These are phyloP conservation scores for Penicillium pulvis DNA, from an alignment of 495 filamentous ascomycete genomes.

Conservation along the genomic window DNA sequence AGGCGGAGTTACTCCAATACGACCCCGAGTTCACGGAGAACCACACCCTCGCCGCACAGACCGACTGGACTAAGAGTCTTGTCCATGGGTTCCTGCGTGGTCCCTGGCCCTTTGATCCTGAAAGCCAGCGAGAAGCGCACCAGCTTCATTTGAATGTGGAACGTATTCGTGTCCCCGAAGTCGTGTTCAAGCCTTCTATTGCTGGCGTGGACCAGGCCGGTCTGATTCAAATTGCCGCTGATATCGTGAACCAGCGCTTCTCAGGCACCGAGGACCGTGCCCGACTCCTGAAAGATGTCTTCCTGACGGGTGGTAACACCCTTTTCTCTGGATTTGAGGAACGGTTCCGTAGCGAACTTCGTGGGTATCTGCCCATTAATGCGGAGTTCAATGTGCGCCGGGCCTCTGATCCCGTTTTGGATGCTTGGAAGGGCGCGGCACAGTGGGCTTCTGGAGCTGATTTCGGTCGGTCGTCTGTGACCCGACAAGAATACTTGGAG, in stretches of 20 bases:
- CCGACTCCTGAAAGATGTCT: constrained; percentile 78
- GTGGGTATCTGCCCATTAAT: constrained; percentile 70
- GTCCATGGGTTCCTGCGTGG: constrained; percentile 89
- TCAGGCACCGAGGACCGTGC: constrained; percentile 56
- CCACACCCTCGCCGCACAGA: constrained; percentile 86
- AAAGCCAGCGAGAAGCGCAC: constrained; percentile 77
- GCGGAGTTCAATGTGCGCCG: constrained; percentile 62
- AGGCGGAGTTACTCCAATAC: constrained; percentile 80
- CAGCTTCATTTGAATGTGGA: constrained; percentile 96
- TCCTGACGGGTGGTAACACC: constrained; percentile 92
- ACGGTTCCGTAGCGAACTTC: constrained; percentile 70
- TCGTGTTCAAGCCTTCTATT: constrained; percentile 93
- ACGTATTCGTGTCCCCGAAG: constrained; percentile 92
- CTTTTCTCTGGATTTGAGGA: constrained; percentile 87
- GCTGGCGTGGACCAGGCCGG: constrained; percentile 95
- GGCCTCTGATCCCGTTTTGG: constrained; percentile 72
- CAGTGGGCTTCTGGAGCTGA: constrained; percentile 62
- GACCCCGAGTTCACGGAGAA: constrained; percentile 88
- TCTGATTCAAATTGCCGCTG: constrained; percentile 82
- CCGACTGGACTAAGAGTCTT: constrained; percentile 89
- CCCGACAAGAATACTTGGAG: constrained; percentile 77
- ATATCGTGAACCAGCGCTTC: constrained; percentile 81
- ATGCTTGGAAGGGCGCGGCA: constrained; percentile 92
- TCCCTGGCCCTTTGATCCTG: constrained; percentile 79
- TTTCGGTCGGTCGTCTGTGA: constrained; percentile 49